These are phyloP conservation scores for Epithele typhae DNA, from an alignment of 768 basidiomycete genomes.

Conservation along the genomic window DNA sequence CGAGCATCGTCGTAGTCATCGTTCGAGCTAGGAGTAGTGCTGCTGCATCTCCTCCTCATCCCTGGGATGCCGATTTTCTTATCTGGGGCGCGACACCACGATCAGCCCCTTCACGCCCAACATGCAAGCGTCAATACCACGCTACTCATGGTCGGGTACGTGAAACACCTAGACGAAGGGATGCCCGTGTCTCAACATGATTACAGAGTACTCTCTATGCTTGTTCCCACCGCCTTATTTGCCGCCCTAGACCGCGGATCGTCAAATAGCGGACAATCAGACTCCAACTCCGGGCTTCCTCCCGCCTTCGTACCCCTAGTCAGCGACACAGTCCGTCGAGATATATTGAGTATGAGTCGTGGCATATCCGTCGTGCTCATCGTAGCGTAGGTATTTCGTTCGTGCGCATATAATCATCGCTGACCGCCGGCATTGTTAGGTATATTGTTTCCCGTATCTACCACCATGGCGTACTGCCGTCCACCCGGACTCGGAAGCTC, in stretches of 20 bases:
- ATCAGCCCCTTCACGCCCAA: slow-evolving; percentile 65
- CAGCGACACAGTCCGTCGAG: slow-evolving; percentile 38
- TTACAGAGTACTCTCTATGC: slow-evolving; percentile 60
- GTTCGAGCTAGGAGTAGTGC: slow-evolving; percentile 61
- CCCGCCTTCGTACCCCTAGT: slow-evolving; percentile 25
- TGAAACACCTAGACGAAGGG: neutral
- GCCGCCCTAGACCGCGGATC: slow-evolving; percentile 43
- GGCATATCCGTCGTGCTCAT: slow-evolving; percentile 62
- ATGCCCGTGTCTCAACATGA: too few relatives aligned
- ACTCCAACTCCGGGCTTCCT: slow-evolving; percentile 15
- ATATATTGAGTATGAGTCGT: slow-evolving; percentile 60
- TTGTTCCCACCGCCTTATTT: slow-evolving; percentile 67
- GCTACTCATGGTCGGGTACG: slow-evolving; percentile 60
- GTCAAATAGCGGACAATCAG: neutral
- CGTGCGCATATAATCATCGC: neutral
- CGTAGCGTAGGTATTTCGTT: slow-evolving; percentile 40
- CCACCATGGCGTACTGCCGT: too few relatives aligned
- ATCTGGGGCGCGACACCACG: slow-evolving; percentile 59
- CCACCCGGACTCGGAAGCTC: too few relatives aligned
- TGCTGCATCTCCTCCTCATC: slow-evolving; percentile 66
- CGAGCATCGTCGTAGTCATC: too few relatives aligned
- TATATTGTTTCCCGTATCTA: slow-evolving; percentile 66
- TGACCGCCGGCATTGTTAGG: slow-evolving; percentile 27
- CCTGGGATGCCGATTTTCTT: slow-evolving; percentile 65
- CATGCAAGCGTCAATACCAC: slow-evolving; percentile 62